Evolutionary conservation across 495 filamentous ascomycete species (phyloP).

Genomic region (Aspergillus sclerotioniger): DNA sequence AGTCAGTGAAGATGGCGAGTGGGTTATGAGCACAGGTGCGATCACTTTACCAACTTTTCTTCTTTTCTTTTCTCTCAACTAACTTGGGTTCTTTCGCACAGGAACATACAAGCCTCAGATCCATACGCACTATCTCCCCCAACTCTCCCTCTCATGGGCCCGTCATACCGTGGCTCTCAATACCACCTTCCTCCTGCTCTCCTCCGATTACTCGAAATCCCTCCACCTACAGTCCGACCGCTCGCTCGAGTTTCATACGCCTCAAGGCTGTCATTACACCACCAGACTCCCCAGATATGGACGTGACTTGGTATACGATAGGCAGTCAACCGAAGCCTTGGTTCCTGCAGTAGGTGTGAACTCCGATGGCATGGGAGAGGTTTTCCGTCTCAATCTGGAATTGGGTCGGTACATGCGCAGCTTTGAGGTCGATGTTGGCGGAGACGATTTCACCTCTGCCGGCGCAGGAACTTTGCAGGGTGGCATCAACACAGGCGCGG

Average conservation of each 20-base stretch:
- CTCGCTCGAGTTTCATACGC: constrained; percentile 91
- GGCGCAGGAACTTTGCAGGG: constrained; percentile 74
- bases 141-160: constrained; percentile 86
- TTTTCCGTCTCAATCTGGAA: constrained; percentile 90
- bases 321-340: constrained; percentile 80
- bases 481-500: constrained; percentile 72
- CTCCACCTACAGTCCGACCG: constrained; percentile 91
- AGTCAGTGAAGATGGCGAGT: constrained; percentile 93
- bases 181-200: constrained; percentile 88
- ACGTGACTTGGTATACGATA: constrained; percentile 82
- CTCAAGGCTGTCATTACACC: constrained; percentile 80
- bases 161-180: constrained; percentile 94
- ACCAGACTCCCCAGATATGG: constrained; percentile 90
- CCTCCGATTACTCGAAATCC: constrained; percentile 91
- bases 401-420: constrained; percentile 83
- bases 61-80: constrained; percentile 10
- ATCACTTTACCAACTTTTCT: constrained; percentile 15
- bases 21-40: constrained; percentile 94
- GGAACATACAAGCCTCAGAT: constrained; percentile 95
- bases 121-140: constrained; percentile 89
- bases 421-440: constrained; percentile 80
- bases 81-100: constrained; percentile 25
- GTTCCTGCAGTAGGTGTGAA: constrained; percentile 87
- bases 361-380: constrained; percentile 79
- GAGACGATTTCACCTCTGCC: constrained; percentile 65